Evolutionary conservation across 2,329 filamentous ascomycete species (phyloP), one percentile per base, ranked within the genome.

Genomic region (Fusarium compactum): DNA sequence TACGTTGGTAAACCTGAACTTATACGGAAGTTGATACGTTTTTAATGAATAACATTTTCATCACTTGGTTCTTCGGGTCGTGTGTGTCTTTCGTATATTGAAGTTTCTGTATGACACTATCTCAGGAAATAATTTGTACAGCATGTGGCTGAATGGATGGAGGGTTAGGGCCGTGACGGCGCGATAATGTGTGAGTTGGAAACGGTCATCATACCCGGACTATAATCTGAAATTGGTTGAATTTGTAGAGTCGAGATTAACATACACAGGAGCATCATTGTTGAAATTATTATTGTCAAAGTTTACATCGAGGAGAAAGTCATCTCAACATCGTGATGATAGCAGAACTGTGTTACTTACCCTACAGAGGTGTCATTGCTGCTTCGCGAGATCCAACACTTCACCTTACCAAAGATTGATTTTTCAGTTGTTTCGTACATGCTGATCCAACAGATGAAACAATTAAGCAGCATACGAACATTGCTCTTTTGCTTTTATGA

Each of bases 21-120:
- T 65, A 34, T 57, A 71, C 40, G 58, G 57, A 71, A 64, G 65
- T 47, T 27, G 25, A 63, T 41, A 61, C 69, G 43, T 46, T 51
- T n/a, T 65, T 68, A 71, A 69, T 63, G 65, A 60, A 43, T 44
- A 34, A 32, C 11, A 43, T 15, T 43, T 38, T 18, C 18, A 38
- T 38, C 22, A 25, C 12, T 62, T 9, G 15, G 2, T 14, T 18
- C 14, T 25, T 8, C 16, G 18, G 8, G 5, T 18, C 8, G 6
- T 16, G 2, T 18, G 16, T 34, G 10, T 6, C 27, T n/a, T 7
- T 38, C 34, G 18, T 11, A 11, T 38, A n/a, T n/a, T 38, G 18
- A 38, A 38, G 34, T n/a, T 38, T 2, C 18, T n/a, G 34, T 18
- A 38, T n/a, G 6, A 11, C 34, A 38, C 18, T 38, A 12, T n/a